Percentiles rank a stretch among this genome's conserved stretches.
Evolutionary conservation across 1,284 basidiomycete species (phyloP).

Genomic region (Cryptococcus jaspeensis): DNA sequence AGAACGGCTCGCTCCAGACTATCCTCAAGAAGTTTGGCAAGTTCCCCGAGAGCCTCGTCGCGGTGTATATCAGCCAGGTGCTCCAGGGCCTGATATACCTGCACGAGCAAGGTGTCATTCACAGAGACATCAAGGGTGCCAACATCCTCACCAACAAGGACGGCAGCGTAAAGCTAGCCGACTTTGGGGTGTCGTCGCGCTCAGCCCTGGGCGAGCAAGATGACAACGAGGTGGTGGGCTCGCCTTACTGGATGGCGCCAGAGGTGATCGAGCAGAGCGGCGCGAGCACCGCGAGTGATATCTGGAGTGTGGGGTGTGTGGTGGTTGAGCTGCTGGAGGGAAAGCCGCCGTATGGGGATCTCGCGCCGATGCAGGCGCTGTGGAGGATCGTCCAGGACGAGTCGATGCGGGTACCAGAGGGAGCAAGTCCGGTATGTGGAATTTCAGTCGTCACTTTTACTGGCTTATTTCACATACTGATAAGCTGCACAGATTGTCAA

Average conservation of each 20-base stretch:
- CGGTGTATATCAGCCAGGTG: conserved; percentile 89
- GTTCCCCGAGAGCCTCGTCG: conserved; percentile 94
- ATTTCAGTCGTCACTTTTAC: not conserved
- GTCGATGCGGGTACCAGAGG: conserved; percentile 90
- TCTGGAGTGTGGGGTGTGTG: conserved; percentile 95
- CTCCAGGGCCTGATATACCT: conserved; percentile 90
- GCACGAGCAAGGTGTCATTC: conserved; percentile 96
- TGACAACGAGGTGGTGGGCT: conserved; percentile 89
- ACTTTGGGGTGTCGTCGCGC: conserved; percentile 80
- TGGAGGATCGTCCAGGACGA: conserved; percentile 98
- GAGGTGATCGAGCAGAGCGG: conserved; percentile 97
- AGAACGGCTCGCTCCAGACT: conserved; percentile 93
- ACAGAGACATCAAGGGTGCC: conserved; percentile 97
- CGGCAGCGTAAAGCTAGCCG: conserved; percentile 91
- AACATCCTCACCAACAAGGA: conserved; percentile 98
- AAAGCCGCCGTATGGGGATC: conserved; percentile 90
- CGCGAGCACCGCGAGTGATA: conserved; percentile 93
- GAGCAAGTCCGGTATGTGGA: conserved; percentile 64
- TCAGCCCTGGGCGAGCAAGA: conserved; percentile 28
- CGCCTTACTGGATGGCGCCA: conserved; percentile 99
- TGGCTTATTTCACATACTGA: not conserved
- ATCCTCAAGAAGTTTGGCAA: conserved; percentile 97
- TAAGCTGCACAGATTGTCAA: conserved; percentile 69
- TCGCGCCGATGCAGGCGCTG: conserved; percentile 96
- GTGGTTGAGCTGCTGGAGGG: conserved; percentile 96